A percentile compares a stretch with the other conserved stretches of the same genome.
Conservation (phyloP, 176 grass and related monocot genomes). For the Paspalum vaginatum region DNA sequence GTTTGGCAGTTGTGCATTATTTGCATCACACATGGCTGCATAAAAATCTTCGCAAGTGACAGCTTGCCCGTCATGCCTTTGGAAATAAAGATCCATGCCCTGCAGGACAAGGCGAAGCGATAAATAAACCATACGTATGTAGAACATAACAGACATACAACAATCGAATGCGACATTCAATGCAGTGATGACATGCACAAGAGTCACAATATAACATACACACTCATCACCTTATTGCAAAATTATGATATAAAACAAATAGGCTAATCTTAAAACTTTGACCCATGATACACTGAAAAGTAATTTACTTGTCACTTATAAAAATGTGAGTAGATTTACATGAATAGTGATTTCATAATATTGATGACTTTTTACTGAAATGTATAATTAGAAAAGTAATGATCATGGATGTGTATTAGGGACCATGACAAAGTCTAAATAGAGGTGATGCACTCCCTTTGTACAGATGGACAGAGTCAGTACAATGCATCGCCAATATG, state of each 20-base stretch:
- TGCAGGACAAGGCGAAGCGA: slow-evolving; percentile 38
- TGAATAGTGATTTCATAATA: neutral
- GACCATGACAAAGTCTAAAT: neutral
- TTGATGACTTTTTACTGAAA: neutral
- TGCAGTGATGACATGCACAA: slow-evolving; percentile 21
- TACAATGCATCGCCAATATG: neutral
- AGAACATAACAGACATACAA: slow-evolving; percentile 8
- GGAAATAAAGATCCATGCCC: slow-evolving; percentile 99
- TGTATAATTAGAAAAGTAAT: neutral
- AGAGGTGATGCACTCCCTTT: neutral
- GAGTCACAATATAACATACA: slow-evolving; percentile 12
- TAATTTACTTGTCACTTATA: neutral
- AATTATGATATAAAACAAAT: neutral
- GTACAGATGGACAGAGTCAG: neutral
- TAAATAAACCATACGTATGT: slow-evolving; percentile 5
- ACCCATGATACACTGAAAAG: neutral
- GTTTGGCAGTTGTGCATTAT: slow-evolving; percentile 78
- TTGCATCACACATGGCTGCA: slow-evolving; percentile 98
- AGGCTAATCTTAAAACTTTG: neutral
- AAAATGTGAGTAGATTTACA: neutral
- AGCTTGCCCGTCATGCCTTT: slow-evolving; percentile 97
- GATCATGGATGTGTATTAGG: neutral
- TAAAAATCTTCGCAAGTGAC: slow-evolving; percentile 98
- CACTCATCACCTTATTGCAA: neutral
- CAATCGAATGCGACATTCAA: slow-evolving; percentile 14